Percentiles rank a stretch among this genome's conserved stretches.
Conservation (phyloP, 2,329 filamentous ascomycete genomes). For the Colletotrichum theobromicola region DNA sequence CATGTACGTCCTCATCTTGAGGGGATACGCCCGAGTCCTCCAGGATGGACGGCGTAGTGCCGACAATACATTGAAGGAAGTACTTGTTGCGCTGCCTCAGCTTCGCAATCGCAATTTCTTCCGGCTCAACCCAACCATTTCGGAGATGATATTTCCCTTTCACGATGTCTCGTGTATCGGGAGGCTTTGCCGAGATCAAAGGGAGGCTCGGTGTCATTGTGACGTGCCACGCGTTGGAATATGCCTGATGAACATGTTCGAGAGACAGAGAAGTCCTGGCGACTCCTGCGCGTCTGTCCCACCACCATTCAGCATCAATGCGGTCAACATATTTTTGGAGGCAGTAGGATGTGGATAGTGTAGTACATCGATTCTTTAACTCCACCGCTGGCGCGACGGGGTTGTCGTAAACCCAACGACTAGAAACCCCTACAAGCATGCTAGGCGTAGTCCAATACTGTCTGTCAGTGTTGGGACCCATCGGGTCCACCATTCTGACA, state of each 20-base stretch:
- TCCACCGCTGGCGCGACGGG: no score
- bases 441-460: accelerated
- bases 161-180: background rate
- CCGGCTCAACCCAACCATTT: accelerated
- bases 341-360: no score
- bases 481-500: no score
- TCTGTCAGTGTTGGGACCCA: no score
- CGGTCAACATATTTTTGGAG: no score
- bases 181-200: background rate
- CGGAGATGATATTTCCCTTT: background rate
- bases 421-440: background rate
- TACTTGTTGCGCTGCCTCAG: background rate
- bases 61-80: no score
- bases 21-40: no score
- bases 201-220: background rate
- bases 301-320: background rate
- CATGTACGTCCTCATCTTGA: background rate
- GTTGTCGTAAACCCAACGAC: background rate
- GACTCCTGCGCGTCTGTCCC: background rate
- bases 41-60: no score
- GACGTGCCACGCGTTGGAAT: background rate
- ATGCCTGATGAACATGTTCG: background rate
- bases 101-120: accelerated
- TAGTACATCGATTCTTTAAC: accelerated
- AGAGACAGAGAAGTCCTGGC: accelerated